Conservation (phyloP, 495 filamentous ascomycete species). For the Apiosordaria backusii region DNA sequence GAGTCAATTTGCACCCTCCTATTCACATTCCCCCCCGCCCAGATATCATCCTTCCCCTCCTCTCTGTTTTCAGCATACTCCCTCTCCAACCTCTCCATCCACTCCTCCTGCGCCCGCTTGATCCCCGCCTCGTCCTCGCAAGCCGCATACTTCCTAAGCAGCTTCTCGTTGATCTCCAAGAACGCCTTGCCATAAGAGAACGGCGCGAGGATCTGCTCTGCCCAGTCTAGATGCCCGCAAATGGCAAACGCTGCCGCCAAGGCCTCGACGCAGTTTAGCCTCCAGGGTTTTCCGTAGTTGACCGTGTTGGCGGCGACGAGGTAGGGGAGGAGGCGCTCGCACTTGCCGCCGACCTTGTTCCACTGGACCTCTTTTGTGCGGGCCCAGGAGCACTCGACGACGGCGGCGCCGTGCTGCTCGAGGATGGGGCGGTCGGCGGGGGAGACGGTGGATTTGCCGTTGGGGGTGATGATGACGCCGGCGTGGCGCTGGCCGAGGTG, state of each 20-base stretch:
- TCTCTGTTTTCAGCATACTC: slow-evolving; percentile 81
- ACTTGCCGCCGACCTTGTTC: slow-evolving; percentile 87
- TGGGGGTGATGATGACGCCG: slow-evolving; percentile 90
- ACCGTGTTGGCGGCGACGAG: slow-evolving; percentile 94
- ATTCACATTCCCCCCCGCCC: slow-evolving; percentile 86
- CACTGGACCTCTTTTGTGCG: slow-evolving; percentile 88
- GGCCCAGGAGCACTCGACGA: slow-evolving; percentile 97
- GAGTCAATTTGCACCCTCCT: slow-evolving; percentile 52
- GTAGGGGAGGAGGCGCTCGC: slow-evolving; percentile 89
- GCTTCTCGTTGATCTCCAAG: slow-evolving; percentile 76
- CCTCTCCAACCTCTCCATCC: slow-evolving; percentile 83
- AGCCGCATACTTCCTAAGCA: slow-evolving; percentile 80
- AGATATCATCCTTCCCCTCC: slow-evolving; percentile 65
- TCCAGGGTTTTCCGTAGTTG: slow-evolving; percentile 94
- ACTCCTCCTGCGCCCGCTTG: slow-evolving; percentile 78
- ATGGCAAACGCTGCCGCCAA: slow-evolving; percentile 89
- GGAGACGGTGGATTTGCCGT: slow-evolving; percentile 79
- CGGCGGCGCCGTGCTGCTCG: slow-evolving; percentile 86
- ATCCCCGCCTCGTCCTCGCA: slow-evolving; percentile 81
- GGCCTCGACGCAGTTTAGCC: slow-evolving; percentile 93
- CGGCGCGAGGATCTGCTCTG: slow-evolving; percentile 69
- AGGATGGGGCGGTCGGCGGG: slow-evolving; percentile 76
- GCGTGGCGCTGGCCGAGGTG: slow-evolving; percentile 84
- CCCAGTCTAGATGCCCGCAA: slow-evolving; percentile 89
- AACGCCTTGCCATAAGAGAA: slow-evolving; percentile 89